Evolutionary conservation across 169 alveolate species (phyloP).

Genomic region (Cryptosporidium meleagridis): DNA sequence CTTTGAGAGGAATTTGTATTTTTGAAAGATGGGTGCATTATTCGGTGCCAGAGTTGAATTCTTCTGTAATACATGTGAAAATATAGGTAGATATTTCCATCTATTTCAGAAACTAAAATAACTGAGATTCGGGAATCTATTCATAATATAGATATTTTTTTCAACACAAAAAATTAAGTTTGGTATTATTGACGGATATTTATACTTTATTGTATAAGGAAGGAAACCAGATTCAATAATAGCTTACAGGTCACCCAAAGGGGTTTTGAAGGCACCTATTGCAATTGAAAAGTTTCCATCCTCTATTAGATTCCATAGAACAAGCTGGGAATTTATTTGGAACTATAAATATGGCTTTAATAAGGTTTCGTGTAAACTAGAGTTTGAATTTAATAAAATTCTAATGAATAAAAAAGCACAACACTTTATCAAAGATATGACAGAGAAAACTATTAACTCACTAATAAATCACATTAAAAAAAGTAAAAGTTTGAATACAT

Average conservation of each 20-base stretch:
- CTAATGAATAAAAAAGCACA: background rate
- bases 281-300: background rate
- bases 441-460: background rate
- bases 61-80: background rate
- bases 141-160: background rate
- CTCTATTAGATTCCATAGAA: background rate
- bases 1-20: background rate
- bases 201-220: background rate
- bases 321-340: background rate
- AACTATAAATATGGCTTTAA: background rate
- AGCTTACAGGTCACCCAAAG: background rate
- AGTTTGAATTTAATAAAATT: background rate
- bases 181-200: background rate
- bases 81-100: slow-evolving; percentile 1
- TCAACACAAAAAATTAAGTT: background rate
- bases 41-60: background rate
- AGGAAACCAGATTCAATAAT: background rate
- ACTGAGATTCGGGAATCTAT: background rate
- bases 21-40: background rate
- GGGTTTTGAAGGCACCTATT: background rate
- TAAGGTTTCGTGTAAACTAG: background rate
- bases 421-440: background rate
- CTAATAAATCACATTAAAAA: background rate
- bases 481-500: background rate
- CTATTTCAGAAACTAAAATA: background rate